Evolutionary conservation across 371 early-diverging fungal genomes (phyloP), one percentile per base, ranked within the genome.

Genomic region (Sporodiniella umbellata): DNA sequence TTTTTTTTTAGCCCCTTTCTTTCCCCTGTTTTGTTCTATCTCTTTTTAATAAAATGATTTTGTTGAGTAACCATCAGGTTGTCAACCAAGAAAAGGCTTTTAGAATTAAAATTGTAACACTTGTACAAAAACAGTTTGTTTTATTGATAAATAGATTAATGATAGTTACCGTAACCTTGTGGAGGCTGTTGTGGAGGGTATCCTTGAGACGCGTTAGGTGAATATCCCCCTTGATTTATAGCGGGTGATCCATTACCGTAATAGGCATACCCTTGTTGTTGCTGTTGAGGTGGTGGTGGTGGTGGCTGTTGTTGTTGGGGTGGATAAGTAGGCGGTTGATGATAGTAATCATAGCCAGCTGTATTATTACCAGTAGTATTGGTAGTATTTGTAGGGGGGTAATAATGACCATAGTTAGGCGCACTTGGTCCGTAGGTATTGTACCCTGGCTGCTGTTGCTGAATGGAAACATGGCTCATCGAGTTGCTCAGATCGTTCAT

Each of bases 151-250:
- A n/a, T n/a, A n/a, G n/a, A n/a, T 40, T 40, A 40, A 40, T 40
- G 40, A 40, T 40, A 40, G 40, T 40, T 40, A 19, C 56, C 50
- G 31, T 49, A 49, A 19, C 38, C 44, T 39, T 56, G 54, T 15
- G 21, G 17, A 4, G 25, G 25, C 30, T 30, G 28, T 44, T 44
- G 45, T 38, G 56, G 56, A 45, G 44, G 56, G 39, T 56, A 56
- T 44, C 56, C 56, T 26, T 56, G 56, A 33, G 43, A 37, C 14
- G 56, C 50, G 25, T 49, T 49, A 8, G 56, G 56, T 15, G 56
- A 56, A 45, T 56, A 50, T 10, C 56, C 56, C 21, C 37, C 37
- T 37, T 22, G 43, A 48, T 35, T 37, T 26, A 31, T 25, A 19
- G 44, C 22, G 18, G 30, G 30, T 7, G 30, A 28, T 7, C 31